Percentiles rank a stretch among this genome's conserved stretches.
phyloP scores from a whole-genome alignment of 257 asterid genomes.

The Petrea volubilis region DNA sequence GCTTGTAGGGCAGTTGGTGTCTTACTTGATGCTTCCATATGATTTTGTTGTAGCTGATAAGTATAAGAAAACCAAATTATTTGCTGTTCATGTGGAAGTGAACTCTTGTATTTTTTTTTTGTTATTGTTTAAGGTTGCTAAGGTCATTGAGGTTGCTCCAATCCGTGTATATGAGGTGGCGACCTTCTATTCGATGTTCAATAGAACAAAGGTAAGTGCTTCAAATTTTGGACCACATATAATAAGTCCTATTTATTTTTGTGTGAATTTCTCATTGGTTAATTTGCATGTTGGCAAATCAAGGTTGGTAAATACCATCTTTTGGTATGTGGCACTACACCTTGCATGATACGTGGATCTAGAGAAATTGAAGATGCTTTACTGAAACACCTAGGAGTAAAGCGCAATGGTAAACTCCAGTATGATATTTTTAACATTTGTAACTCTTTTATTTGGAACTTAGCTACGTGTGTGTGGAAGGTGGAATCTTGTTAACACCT shows the following conservation, averaged over 20 bases:
- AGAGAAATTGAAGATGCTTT: constrained; percentile 87
- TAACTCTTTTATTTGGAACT: not conserved
- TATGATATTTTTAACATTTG: not conserved
- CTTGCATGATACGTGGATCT: constrained; percentile 99
- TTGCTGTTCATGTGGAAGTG: not conserved
- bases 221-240: constrained; percentile 8
- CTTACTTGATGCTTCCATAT: constrained; percentile 15
- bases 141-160: constrained; percentile 89
- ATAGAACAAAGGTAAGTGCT: constrained; percentile 75
- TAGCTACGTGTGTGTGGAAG: not conserved
- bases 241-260: not conserved
- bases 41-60: not conserved
- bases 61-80: constrained; percentile 5
- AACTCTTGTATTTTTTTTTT: constrained; percentile 10
- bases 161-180: constrained; percentile 98
- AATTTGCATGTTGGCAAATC: constrained; percentile 24
- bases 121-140: constrained; percentile 77
- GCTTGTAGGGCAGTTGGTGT: constrained; percentile 4
- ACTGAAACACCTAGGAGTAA: constrained; percentile 89
- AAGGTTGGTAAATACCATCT: constrained; percentile 98
- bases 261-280: constrained; percentile 11
- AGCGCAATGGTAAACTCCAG: constrained; percentile 78
- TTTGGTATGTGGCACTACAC: constrained; percentile 98
- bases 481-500: not conserved
- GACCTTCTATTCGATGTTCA: constrained; percentile 98